Percentiles rank a stretch among this genome's conserved stretches.
These are phyloP conservation scores for Umbilicus rupestris DNA, from an alignment of 164 flowering plant genomes.

Conservation along the genomic window DNA sequence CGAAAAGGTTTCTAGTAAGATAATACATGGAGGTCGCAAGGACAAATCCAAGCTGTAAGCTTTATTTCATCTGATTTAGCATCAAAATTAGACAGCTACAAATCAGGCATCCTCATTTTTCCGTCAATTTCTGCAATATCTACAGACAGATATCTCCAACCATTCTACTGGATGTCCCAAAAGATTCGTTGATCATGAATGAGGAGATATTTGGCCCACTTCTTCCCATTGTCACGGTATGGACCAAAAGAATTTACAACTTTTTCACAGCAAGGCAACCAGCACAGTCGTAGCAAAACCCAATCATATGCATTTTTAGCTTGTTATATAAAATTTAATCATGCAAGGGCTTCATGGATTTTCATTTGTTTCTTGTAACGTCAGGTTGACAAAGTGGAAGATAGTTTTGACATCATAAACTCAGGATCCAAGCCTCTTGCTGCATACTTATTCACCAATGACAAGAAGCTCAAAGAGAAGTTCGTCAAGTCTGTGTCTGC, in stretches of 20 bases:
- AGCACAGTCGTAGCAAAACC: neutral
- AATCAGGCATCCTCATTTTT: neutral
- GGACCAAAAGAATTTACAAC: conserved; percentile 9
- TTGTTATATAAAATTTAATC: neutral
- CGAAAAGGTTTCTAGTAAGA: conserved; percentile 49
- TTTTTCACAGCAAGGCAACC: neutral
- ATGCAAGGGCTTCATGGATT: neutral
- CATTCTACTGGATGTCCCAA: conserved; percentile 72
- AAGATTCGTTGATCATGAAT: conserved; percentile 70
- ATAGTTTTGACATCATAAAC: conserved; percentile 46
- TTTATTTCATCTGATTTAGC: neutral
- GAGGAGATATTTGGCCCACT: conserved; percentile 96
- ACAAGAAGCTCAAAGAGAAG: conserved; percentile 57
- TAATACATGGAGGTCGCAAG: conserved; percentile 68
- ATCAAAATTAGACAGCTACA: neutral
- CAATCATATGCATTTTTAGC: neutral
- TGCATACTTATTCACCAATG: conserved; percentile 74
- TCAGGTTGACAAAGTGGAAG: conserved; percentile 75
- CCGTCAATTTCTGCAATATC: neutral
- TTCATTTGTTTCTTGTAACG: neutral
- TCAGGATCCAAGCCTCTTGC: conserved; percentile 87
- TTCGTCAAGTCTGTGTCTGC: conserved; percentile 58
- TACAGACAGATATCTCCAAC: conserved; percentile 82
- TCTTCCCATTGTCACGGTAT: conserved; percentile 77
- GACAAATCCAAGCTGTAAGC: conserved; percentile 51